A percentile compares a stretch with the other conserved stretches of the same genome.
Conservation (phyloP, 2,329 filamentous ascomycete genomes). For the Cytospora piceicola region DNA sequence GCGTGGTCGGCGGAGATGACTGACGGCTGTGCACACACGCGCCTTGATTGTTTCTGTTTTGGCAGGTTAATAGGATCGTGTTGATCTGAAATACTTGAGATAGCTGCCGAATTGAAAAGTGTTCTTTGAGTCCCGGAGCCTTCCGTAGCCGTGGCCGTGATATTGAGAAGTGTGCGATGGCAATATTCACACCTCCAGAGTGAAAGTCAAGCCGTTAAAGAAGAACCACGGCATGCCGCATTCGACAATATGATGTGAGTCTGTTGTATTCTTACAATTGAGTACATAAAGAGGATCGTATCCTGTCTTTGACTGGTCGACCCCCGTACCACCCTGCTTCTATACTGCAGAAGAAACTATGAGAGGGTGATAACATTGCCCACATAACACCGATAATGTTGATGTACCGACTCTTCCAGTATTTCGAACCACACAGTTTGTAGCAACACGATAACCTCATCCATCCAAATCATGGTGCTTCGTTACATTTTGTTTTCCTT, state of each 20-base stretch:
- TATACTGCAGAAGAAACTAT: neutral
- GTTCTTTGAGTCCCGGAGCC: neutral
- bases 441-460: neutral
- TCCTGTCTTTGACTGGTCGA: neutral
- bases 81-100: neutral
- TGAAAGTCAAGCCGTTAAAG: no score
- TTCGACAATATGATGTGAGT: no score
- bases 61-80: neutral
- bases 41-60: neutral
- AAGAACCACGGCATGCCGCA: no score
- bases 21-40: neutral
- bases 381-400: neutral
- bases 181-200: no score
- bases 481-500: no score
- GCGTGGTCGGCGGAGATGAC: neutral
- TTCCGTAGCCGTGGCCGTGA: neutral
- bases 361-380: neutral
- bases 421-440: neutral
- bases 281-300: neutral
- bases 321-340: neutral
- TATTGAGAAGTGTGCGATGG: no score
- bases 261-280: no score
- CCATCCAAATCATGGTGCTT: no score
- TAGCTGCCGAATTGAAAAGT: neutral
- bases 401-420: neutral